A percentile compares a stretch with the other conserved stretches of the same genome.
Conservation (phyloP, 768 basidiomycete species). For the Gloeopeniophorella convolvens region DNA sequence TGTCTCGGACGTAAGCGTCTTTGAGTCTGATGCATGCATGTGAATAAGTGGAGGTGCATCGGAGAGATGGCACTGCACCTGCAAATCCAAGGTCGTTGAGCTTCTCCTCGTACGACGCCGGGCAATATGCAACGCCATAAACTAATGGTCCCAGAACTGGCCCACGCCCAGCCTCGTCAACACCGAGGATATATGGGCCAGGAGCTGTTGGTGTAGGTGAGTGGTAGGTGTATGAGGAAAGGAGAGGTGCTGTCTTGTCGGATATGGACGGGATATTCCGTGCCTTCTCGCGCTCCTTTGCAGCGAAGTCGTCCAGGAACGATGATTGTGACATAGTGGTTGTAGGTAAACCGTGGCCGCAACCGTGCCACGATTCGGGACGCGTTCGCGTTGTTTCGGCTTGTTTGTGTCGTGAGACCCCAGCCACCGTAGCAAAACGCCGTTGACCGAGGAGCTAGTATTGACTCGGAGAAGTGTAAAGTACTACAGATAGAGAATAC, state of each 20-base stretch:
- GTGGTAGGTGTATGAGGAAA: conserved; percentile 72
- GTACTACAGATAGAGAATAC: too few relatives aligned
- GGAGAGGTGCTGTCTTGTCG: conserved; percentile 50
- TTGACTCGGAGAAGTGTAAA: too few relatives aligned
- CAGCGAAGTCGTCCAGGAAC: background rate
- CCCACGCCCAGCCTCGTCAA: conserved; percentile 97
- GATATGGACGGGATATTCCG: conserved; percentile 48
- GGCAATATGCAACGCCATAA: conserved; percentile 93
- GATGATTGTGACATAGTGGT: conserved; percentile 7
- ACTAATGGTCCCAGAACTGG: conserved; percentile 95
- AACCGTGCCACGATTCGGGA: background rate
- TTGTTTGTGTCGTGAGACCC: conserved; percentile 8
- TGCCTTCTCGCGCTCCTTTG: background rate
- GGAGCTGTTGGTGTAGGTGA: conserved; percentile 59
- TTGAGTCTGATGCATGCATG: conserved; percentile 65
- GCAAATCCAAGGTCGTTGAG: conserved; percentile 85
- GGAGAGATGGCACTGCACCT: conserved; percentile 40
- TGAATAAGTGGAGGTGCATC: background rate
- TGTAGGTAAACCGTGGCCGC: background rate
- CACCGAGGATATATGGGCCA: conserved; percentile 90
- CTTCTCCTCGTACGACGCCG: conserved; percentile 62
- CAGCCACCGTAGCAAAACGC: background rate
- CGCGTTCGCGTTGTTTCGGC: conserved; percentile 20
- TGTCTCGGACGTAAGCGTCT: conserved; percentile 70
- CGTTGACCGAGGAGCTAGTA: too few relatives aligned